Evolutionary conservation across 73 alveolate genomes (phyloP), one percentile per base, ranked within the genome.

Genomic region (Paramecium biaurelia): DNA sequence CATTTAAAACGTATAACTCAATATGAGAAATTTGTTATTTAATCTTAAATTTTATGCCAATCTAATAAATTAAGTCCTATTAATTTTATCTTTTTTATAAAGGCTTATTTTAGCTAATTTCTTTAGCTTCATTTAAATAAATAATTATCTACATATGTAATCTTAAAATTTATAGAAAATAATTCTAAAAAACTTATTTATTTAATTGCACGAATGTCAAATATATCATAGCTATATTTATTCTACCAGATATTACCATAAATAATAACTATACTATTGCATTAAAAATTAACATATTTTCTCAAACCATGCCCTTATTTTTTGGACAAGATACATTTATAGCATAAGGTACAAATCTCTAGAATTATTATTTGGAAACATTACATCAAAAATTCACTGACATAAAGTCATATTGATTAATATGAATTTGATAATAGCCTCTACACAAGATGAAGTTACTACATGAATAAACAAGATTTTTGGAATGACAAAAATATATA

Each of bases 381-480:
- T 85, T 5, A 95, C 82, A 24, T 96, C 84, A 70, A 93, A 0
- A 26, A 95, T 24, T 92, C 94, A 8, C n/a, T n/a, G n/a, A n/a
- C n/a, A n/a, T n/a, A n/a, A n/a, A n/a, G n/a, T n/a, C n/a, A n/a
- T n/a, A n/a, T n/a, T n/a, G n/a, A n/a, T n/a, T n/a, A n/a, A n/a
- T n/a, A n/a, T n/a, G n/a, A n/a, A n/a, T n/a, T n/a, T n/a, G n/a
- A n/a, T n/a, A n/a, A n/a, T n/a, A 30, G 99, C 98, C n/a, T 95
- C 94, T 23, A 70, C 95, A 24, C 92, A 94, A 11, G 96, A 92
- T 1, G 98, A 97, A 84, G 96, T 96, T 92, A 85, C 96, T n/a
- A 96, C 95, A 24, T 98, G 96, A 76, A 95, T 97, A 14, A 97
- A 96, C n/a, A 97, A 97, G 86, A 96, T 95, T 32, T 74, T 97